A percentile compares a stretch with the other conserved stretches of the same genome.
Evolutionary conservation across 139 green algal genomes (phyloP).

Genomic region (Chlorella vulgaris): DNA sequence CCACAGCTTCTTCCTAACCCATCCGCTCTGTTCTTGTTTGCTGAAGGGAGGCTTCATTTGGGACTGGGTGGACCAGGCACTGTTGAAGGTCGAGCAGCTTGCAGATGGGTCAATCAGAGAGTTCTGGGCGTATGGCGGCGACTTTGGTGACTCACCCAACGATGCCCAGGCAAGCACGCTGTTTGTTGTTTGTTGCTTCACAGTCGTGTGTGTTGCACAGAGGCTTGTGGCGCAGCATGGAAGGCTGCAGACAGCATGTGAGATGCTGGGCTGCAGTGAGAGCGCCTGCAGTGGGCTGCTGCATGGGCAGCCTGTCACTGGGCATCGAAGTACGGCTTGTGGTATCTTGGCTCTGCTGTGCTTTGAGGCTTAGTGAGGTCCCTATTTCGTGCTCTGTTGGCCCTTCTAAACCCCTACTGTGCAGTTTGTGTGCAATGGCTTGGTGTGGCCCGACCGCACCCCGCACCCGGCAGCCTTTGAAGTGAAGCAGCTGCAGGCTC

Average conservation of each 20-base stretch:
- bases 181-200: no score
- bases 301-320: no score
- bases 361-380: no score
- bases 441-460: slow-evolving; percentile 84
- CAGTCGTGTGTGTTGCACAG: no score
- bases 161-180: slow-evolving; percentile 57
- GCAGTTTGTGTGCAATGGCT: slow-evolving; percentile 97
- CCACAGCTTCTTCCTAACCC: neutral
- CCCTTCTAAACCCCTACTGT: neutral
- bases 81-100: slow-evolving; percentile 48
- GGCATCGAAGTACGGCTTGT: no score
- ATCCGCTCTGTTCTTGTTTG: neutral
- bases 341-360: no score
- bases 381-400: neutral
- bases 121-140: slow-evolving; percentile 92
- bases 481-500: slow-evolving; percentile 59
- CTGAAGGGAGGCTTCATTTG: slow-evolving; percentile 97
- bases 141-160: slow-evolving; percentile 91
- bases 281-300: no score
- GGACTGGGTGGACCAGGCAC: slow-evolving; percentile 97
- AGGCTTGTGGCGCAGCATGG: no score
- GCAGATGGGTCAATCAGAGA: slow-evolving; percentile 29
- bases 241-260: no score
- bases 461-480: slow-evolving; percentile 79
- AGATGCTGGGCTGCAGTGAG: no score